Percentiles rank a stretch among this genome's conserved stretches.
phyloP scores from a whole-genome alignment of 495 filamentous ascomycete genomes.

The Tuber magnatum region DNA sequence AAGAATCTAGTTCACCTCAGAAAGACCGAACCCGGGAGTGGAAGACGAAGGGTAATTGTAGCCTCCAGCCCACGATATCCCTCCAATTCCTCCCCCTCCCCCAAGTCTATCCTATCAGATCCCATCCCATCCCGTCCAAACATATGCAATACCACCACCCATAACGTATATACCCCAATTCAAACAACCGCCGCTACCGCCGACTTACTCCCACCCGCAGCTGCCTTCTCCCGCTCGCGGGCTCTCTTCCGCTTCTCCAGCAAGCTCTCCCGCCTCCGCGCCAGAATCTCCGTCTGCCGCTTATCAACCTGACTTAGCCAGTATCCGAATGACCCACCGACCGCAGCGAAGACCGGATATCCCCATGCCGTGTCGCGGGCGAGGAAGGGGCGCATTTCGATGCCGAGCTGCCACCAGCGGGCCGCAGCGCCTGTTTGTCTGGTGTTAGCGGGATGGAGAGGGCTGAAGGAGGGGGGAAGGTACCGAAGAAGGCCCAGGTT shows the following conservation, averaged over 20 bases:
- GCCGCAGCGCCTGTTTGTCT: slow-evolving; percentile 67
- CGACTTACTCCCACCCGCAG: slow-evolving; percentile 47
- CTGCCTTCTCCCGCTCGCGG: slow-evolving; percentile 46
- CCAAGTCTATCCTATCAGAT: not conserved
- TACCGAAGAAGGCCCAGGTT: slow-evolving; percentile 98
- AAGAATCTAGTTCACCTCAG: not conserved
- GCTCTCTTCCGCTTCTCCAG: slow-evolving; percentile 76
- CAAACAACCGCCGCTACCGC: slow-evolving; percentile 26
- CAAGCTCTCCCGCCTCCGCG: slow-evolving; percentile 65
- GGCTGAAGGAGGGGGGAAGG: slow-evolving; percentile 37
- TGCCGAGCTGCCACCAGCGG: slow-evolving; percentile 90
- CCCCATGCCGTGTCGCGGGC: slow-evolving; percentile 68
- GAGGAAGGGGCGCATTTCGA: slow-evolving; percentile 96
- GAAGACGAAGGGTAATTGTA: not conserved
- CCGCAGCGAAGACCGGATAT: slow-evolving; percentile 80
- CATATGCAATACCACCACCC: not conserved
- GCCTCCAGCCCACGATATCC: not conserved
- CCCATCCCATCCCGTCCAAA: not conserved
- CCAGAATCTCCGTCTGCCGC: slow-evolving; percentile 65
- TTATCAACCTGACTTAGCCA: slow-evolving; percentile 83
- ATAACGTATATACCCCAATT: not conserved
- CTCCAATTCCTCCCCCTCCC: slow-evolving; percentile 13
- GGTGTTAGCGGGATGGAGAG: slow-evolving; percentile 13
- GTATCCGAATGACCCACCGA: slow-evolving; percentile 89
- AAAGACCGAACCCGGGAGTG: not conserved